Evolutionary conservation across 352 stramenopile genomes (phyloP).

Genomic region (Aphanomyces astaci): DNA sequence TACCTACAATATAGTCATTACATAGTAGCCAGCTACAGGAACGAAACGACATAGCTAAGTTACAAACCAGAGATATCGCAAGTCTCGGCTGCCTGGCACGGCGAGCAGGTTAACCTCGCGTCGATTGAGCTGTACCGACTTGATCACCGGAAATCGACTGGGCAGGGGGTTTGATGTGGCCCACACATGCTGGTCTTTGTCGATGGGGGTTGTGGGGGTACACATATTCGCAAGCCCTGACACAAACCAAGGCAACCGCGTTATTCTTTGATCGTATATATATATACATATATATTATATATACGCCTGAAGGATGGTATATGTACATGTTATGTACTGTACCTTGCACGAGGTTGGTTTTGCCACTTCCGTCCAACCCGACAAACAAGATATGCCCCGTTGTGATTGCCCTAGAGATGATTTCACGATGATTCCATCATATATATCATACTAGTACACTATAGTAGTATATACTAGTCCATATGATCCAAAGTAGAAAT

Average conservation of each 20-base stretch:
- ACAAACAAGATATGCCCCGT: background rate
- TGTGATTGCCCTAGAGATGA: background rate
- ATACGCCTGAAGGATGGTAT: too few species aligned
- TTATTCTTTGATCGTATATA: background rate
- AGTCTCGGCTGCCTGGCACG: background rate
- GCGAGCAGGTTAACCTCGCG: background rate
- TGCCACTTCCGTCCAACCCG: slow-evolving; percentile 6
- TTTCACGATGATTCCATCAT: background rate
- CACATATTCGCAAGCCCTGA: background rate
- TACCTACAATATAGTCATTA: background rate
- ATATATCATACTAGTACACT: background rate
- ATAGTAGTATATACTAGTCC: too few species aligned
- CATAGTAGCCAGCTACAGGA: too few species aligned
- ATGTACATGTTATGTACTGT: background rate
- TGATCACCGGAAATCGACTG: background rate
- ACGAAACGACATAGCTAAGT: background rate
- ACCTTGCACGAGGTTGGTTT: background rate
- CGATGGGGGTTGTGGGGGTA: background rate
- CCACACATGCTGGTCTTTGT: background rate
- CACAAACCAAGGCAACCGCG: background rate
- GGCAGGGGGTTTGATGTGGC: background rate
- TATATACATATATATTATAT: too few species aligned
- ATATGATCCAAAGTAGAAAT: background rate
- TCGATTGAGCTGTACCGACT: background rate
- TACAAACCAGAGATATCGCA: background rate